Evolutionary conservation across 345 rosid species (phyloP), one percentile per base, ranked within the genome.

Genomic region (Toxicodendron radicans): DNA sequence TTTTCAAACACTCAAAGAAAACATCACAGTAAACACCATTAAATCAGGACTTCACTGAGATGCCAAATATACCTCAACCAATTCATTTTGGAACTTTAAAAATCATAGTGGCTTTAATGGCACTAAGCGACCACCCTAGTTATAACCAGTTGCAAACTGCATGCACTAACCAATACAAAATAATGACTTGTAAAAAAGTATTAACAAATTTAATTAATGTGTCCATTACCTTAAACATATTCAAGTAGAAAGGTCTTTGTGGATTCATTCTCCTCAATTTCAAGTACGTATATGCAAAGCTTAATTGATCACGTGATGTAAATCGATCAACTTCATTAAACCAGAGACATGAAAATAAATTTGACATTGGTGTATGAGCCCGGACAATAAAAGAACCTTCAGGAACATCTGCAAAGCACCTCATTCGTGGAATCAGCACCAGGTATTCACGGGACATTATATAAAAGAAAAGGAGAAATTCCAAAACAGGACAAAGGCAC

Each of bases 321-420:
- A 93, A 93, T 64, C 93, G 92, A 80, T 90, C 86, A 72, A 95
- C 96, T 83, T 95, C 97, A 73, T 91, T 93, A 80, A 93, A 95
- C 99, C 99, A 93, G 63, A 89, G 87, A 61, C 99, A 95, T 2
- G 99, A 78, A 84, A 95, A 92, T 67, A 95, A 85, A 79, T 95
- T 95, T 59, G 99, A 93, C 97, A 93, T 93, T 59, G 97, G 90
- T 48, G 97, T 95, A 78, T 91, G 97, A 35, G 96, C 98, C 57
- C 91, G 85, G 60, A 93, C 80, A 56, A 93, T 95, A 74, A 95
- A 91, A 38, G 98, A 93, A 73, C 98, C 99, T 86, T 95, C 99
- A 60, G 96, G 98, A 35, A 95, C 99, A 90, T 91, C 99, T 93
- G 84, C 78, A 84, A 32, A 79, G 64, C 41, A 81, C 21, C 65